Evolutionary conservation across 2,329 filamentous ascomycete species (phyloP), one percentile per base, ranked within the genome.

Genomic region (Neonectria neomacrospora): DNA sequence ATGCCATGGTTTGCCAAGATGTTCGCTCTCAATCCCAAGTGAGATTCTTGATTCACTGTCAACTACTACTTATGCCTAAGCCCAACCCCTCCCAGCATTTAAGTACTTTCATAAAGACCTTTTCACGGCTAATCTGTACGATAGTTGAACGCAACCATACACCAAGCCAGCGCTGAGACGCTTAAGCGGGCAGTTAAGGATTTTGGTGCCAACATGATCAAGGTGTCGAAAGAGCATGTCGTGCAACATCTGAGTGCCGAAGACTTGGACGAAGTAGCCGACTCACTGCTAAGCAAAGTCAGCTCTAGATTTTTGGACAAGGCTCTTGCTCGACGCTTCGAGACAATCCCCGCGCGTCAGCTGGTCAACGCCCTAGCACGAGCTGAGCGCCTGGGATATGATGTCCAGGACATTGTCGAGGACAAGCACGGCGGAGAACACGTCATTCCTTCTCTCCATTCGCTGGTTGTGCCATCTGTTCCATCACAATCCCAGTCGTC

Each of bases 381-480:
- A 37, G 85, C 86, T 1, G 84, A 87, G 67, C 83, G 86, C 2
- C 80, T 88, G 0, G 86, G 86, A 2, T 88, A 88, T 58, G 82
- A 86, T 53, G 76, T 78, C 0, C 75, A 77, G 32, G 86, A 88
- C 57, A 77, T 85, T 3, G 76, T 86, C 12, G 80, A 83, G 32
- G 81, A 83, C 41, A 64, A 68, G 14, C 58, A 68, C 39, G 67
- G 70, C 12, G 55, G 28, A 32, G 81, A 83, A 63, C 76, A 74
- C 26, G 78, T 82, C 18, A 78, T 82, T 22, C 77, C 79, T 2
- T 75, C 75, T 6, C 28, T 72, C 28, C 52, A 69, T 42, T 55
- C 66, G 42, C 30, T 65, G 26, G 28, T 67, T n/a, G 42, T 65
- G 22, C 63, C 53, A n/a, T 30, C 63, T 28, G 30, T 51, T 20